Evolutionary conservation across 2,329 filamentous ascomycete species (phyloP).

Genomic region (Herpotrichia juniperi): DNA sequence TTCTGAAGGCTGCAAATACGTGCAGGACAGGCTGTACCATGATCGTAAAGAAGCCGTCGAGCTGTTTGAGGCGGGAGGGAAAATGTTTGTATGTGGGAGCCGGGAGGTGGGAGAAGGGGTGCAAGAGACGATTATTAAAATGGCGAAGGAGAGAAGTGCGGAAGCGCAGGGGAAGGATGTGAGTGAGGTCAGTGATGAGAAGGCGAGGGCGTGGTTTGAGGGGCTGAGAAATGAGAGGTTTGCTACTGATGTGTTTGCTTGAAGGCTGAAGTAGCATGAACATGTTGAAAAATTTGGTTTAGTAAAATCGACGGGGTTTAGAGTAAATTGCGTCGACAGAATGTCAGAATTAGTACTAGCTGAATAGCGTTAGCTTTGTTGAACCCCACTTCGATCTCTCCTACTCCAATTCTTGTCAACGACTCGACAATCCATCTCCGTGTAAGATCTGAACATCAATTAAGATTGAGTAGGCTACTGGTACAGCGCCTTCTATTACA

Average conservation of each 20-base stretch:
- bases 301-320: too few species aligned
- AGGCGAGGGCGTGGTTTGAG: constrained; percentile 54
- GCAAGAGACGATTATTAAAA: constrained; percentile 48
- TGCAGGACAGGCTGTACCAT: constrained; percentile 59
- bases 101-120: constrained; percentile 53
- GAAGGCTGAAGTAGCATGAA: too few species aligned
- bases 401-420: too few species aligned
- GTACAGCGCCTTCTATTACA: too few species aligned
- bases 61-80: constrained; percentile 57
- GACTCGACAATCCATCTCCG: too few species aligned
- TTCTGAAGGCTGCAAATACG: constrained; percentile 58
- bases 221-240: constrained; percentile 53
- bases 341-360: too few species aligned
- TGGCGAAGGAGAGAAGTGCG: constrained; percentile 47
- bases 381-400: too few species aligned
- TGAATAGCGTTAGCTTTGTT: too few species aligned
- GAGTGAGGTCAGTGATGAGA: constrained; percentile 46
- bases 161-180: constrained; percentile 40
- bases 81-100: constrained; percentile 70
- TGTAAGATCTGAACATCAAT: too few species aligned
- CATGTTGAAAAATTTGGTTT: too few species aligned
- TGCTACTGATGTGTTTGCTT: constrained; percentile 54
- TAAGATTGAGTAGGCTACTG: too few species aligned
- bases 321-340: too few species aligned
- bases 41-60: constrained; percentile 53